A percentile compares a stretch with the other conserved stretches of the same genome.
Evolutionary conservation across 345 rosid species (phyloP).

Genomic region (Populus euphratica): DNA sequence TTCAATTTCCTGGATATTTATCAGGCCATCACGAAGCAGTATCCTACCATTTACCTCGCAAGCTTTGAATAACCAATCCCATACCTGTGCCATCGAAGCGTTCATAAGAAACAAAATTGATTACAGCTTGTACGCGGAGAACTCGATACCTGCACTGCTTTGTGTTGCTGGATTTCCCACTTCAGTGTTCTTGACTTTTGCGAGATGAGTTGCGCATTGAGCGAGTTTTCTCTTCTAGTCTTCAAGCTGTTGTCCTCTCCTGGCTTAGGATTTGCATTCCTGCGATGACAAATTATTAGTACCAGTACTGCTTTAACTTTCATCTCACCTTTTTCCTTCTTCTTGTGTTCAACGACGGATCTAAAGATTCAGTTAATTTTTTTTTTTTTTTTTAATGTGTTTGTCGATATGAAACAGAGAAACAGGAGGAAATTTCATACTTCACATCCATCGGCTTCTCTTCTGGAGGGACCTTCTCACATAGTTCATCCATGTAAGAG

Average conservation of each 20-base stretch:
- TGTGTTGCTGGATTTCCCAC: conserved; percentile 52
- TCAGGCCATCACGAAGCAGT: conserved; percentile 55
- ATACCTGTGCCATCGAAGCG: conserved; percentile 43
- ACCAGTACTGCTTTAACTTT: no score
- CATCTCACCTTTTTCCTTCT: no score
- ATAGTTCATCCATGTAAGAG: conserved; percentile 80
- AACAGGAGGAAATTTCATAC: conserved; percentile 29
- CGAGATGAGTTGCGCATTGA: conserved; percentile 39
- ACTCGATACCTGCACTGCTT: conserved; percentile 57
- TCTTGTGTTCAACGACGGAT: no score
- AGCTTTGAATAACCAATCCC: conserved; percentile 89
- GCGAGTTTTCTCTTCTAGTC: conserved; percentile 45
- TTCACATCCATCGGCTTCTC: conserved; percentile 57
- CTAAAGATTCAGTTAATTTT: no score
- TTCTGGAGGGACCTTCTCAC: conserved; percentile 44
- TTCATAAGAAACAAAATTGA: neutral
- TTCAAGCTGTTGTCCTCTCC: conserved; percentile 36
- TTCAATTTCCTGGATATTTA: conserved; percentile 60
- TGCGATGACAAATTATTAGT: no score
- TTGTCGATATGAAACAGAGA: neutral
- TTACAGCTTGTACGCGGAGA: neutral
- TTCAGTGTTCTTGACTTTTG: conserved; percentile 56
- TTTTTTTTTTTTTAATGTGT: neutral
- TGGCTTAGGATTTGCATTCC: conserved; percentile 23
- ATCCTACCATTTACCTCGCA: conserved; percentile 74